Evolutionary conservation across 371 early-diverging fungal genomes (phyloP).

Genomic region (Circinella umbellata): DNA sequence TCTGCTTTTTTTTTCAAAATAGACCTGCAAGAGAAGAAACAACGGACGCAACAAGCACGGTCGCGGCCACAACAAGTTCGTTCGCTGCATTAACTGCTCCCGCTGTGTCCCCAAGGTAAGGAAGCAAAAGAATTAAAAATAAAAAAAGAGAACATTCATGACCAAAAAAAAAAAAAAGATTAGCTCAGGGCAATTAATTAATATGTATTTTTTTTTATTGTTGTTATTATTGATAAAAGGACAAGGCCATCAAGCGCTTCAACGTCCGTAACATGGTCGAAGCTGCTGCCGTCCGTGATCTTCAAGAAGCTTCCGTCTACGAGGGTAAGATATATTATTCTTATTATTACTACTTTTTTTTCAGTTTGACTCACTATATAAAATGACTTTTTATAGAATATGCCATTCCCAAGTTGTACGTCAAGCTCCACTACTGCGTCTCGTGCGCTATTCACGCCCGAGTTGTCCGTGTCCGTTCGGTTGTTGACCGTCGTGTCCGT

Average conservation of each 20-base stretch:
- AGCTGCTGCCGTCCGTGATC: conserved; percentile 95
- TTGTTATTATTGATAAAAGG: conserved; percentile 50
- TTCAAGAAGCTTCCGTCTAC: conserved; percentile 95
- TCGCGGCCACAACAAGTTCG: conserved; percentile 94
- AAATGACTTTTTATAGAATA: conserved; percentile 58
- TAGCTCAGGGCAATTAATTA: neutral
- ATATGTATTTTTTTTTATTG: no score
- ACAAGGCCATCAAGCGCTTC: conserved; percentile 99
- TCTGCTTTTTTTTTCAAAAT: neutral
- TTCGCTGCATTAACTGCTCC: conserved; percentile 98
- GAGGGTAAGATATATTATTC: conserved; percentile 47
- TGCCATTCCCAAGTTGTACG: conserved; percentile 96
- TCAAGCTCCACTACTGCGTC: conserved; percentile 97
- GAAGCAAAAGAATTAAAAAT: no score
- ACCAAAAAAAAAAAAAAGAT: neutral
- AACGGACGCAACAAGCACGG: conserved; percentile 98
- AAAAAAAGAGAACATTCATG: no score
- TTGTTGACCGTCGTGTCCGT: conserved; percentile 88
- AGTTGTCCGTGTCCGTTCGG: conserved; percentile 95
- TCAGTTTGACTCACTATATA: neutral
- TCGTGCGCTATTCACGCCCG: conserved; percentile 98
- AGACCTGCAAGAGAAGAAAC: conserved; percentile 97
- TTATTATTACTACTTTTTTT: neutral
- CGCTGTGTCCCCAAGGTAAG: conserved; percentile 91
- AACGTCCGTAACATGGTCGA: conserved; percentile 97